Base-by-base conservation (phyloP, 257 asterid species). In the Thymus mandschuricus region DNA sequence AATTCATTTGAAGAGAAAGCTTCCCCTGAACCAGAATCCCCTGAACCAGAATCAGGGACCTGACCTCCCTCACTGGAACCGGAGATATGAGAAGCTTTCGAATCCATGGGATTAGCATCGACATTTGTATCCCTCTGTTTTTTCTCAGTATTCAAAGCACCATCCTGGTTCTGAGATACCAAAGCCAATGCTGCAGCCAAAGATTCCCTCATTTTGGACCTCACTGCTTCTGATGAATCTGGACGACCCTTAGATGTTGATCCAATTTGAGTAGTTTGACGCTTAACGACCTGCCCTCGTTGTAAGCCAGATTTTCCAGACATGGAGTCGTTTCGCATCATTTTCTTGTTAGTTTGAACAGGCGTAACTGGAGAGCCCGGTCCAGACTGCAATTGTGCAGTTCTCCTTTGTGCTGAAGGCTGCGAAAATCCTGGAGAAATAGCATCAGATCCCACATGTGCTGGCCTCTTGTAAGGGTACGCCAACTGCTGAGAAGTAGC, bases 151-250 rank as follows among this genome's bases (percentile, higher is more conserved):
- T 72, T 78, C 67, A 75, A 65, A 68, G 69, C 76, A 64, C 69
- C 61, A 5, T 79, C 88, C 66, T 68, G 79, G 33, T 76, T 85
- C 75, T 64, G 84, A 65, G 46, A 81, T 33, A 81, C 89, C 87
- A 92, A 70, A 34, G 85, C 86, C 66, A 95, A 68, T 12, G 98
- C 96, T 74, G 89, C 88, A 77, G 89, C 91, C 29, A 95, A 69
- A 71, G 92, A 83, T 75, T 95, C 98, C 86, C 96, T 87, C 99
- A 95, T 92, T 81, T 95, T 95, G 68, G 96, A 89, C 84, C 98
- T 85, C 35, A 92, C 83, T 50, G 89, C 92, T 68, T 83, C 96
- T 60, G 81, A 83, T 13, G 97, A 81, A 76, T 85, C 95, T 0
- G 62, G 66, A 34, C 76, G 83, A 59, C 2, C 76, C 85, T 88